Percentiles rank a stretch among this genome's conserved stretches.
Evolutionary conservation across 2,329 filamentous ascomycete genomes (phyloP).

Genomic region (Reticulascus tulasneorum): DNA sequence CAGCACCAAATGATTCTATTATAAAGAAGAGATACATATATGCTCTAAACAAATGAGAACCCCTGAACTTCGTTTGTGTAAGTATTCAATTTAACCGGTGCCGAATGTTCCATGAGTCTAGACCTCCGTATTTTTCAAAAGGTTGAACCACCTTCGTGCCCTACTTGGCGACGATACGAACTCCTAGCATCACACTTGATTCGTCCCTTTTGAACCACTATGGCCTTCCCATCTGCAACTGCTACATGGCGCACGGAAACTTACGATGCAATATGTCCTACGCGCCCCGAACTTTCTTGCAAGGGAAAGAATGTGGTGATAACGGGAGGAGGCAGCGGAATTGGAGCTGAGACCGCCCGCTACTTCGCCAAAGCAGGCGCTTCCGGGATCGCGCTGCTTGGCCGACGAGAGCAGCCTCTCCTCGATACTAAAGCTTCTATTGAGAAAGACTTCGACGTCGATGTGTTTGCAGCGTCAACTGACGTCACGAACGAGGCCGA

Average conservation of each 20-base stretch:
- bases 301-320: slow-evolving; percentile 54
- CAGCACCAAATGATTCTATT: too few species aligned
- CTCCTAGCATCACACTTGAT: too few species aligned
- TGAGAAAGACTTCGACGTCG: too few species aligned
- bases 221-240: slow-evolving; percentile 17
- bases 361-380: slow-evolving; percentile 36
- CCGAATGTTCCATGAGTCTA: too few species aligned
- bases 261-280: slow-evolving; percentile 35
- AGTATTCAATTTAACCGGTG: too few species aligned
- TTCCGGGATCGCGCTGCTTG: slow-evolving; percentile 46
- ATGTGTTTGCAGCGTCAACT: neutral
- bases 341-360: slow-evolving; percentile 40
- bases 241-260: slow-evolving; percentile 23
- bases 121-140: too few species aligned
- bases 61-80: too few species aligned
- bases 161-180: too few species aligned
- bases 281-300: slow-evolving; percentile 33
- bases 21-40: too few species aligned
- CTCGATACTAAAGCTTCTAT: slow-evolving; percentile 17
- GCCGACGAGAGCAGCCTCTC: slow-evolving; percentile 21
- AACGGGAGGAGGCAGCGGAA: slow-evolving; percentile 55
- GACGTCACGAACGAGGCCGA: slow-evolving; percentile 19
- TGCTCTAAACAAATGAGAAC: too few species aligned
- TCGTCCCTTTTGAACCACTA: too few species aligned
- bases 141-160: too few species aligned